Conservation (phyloP, 148 eudicot genomes). For the Silene latifolia region DNA sequence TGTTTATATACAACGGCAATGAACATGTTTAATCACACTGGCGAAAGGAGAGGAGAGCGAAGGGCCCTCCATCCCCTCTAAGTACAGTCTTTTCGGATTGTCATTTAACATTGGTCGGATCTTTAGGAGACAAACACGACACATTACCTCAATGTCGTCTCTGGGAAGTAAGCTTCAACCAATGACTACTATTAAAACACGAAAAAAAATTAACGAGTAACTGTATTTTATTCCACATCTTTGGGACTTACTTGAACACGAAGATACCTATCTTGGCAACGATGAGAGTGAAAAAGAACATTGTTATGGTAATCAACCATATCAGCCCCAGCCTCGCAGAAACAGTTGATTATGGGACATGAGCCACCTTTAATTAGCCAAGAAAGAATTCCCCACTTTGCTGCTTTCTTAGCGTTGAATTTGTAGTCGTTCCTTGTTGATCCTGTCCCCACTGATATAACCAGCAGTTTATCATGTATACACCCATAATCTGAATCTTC, state of each 20-base stretch:
- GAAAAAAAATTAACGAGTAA: too few species aligned
- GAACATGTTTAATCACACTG: too few species aligned
- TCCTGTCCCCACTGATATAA: conserved; percentile 57
- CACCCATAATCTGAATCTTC: conserved; percentile 26
- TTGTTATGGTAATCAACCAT: conserved; percentile 30
- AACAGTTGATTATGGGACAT: conserved; percentile 25
- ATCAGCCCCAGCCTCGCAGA: conserved; percentile 29
- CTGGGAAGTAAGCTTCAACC: too few species aligned
- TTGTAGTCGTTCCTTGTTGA: conserved; percentile 25
- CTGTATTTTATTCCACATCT: too few species aligned
- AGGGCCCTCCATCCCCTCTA: too few species aligned
- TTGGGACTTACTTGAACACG: conserved; percentile 27
- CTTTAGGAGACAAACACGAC: too few species aligned
- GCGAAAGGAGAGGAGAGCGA: too few species aligned
- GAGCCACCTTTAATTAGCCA: conserved; percentile 33
- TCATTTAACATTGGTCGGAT: too few species aligned
- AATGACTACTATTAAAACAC: too few species aligned
- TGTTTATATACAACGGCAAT: too few species aligned
- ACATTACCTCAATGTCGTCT: too few species aligned
- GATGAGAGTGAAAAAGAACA: conserved; percentile 30
- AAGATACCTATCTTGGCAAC: conserved; percentile 31
- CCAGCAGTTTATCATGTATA: conserved; percentile 29
- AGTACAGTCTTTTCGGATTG: too few species aligned
- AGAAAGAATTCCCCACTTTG: conserved; percentile 38
- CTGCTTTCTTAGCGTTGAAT: conserved; percentile 37